Percentiles rank a stretch among this genome's conserved stretches.
phyloP scores from a whole-genome alignment of 768 basidiomycete genomes.

The Trametes sanguinea region DNA sequence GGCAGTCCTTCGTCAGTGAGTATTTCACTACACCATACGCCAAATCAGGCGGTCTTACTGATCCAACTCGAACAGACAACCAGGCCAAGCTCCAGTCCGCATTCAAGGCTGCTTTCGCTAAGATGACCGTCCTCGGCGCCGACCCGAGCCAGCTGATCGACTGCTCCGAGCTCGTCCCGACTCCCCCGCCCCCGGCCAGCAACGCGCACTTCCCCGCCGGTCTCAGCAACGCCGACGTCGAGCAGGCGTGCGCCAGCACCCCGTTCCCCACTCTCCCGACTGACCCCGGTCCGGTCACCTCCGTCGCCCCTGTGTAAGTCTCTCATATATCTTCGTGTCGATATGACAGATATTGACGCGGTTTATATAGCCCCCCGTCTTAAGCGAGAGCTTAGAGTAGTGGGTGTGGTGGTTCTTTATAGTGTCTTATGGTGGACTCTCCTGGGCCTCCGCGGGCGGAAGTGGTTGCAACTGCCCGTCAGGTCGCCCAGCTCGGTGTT shows the following conservation, averaged over 20 bases:
- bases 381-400: background rate
- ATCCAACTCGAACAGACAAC: constrained; percentile 15
- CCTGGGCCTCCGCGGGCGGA: background rate
- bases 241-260: constrained; percentile 28
- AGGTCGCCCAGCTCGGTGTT: no score
- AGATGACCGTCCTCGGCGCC: constrained; percentile 36
- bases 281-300: constrained; percentile 35
- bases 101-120: constrained; percentile 34
- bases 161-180: constrained; percentile 25
- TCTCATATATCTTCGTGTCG: no score
- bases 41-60: background rate
- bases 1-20: constrained; percentile 36
- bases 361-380: constrained; percentile 10
- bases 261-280: constrained; percentile 28
- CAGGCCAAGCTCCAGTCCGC: constrained; percentile 30
- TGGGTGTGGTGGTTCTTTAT: no score
- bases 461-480: no score
- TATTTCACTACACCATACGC: background rate
- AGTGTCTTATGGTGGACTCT: no score
- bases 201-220: constrained; percentile 30
- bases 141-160: constrained; percentile 17
- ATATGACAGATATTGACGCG: background rate
- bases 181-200: constrained; percentile 16
- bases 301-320: constrained; percentile 37
- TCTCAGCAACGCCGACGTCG: constrained; percentile 26